Conservation (phyloP, 75 land plant genomes). For the Picea sitchensis region DNA sequence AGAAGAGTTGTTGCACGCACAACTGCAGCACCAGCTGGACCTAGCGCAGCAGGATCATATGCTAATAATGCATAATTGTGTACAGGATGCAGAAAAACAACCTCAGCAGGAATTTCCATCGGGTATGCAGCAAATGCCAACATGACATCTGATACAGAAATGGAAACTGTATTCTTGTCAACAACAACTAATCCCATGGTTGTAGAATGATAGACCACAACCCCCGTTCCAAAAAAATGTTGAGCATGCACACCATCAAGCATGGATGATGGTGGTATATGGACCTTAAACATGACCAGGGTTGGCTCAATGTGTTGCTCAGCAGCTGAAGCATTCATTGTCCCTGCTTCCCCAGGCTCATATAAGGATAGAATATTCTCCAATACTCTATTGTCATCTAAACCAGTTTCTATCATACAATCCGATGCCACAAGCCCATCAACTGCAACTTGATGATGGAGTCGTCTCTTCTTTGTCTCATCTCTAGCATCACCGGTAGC, state of each 20-base stretch:
- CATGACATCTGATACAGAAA: conserved; percentile 70
- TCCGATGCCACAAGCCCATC: conserved; percentile 30
- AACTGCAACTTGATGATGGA: conserved; percentile 40
- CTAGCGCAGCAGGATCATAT: conserved; percentile 25
- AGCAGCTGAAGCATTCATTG: conserved; percentile 21
- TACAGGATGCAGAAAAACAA: too few relatives aligned
- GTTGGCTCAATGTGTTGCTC: conserved; percentile 34
- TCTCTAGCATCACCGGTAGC: conserved; percentile 14
- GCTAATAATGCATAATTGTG: too few relatives aligned
- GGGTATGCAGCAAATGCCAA: too few relatives aligned
- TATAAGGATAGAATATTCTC: conserved; percentile 2
- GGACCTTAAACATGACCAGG: conserved; percentile 46
- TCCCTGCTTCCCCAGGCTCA: background rate
- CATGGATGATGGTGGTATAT: conserved; percentile 41
- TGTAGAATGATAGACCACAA: background rate
- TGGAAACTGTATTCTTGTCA: conserved; percentile 87
- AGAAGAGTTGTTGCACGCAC: conserved; percentile 76
- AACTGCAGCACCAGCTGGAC: conserved; percentile 56
- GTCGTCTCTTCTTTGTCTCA: conserved; percentile 44
- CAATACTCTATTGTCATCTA: conserved; percentile 11
- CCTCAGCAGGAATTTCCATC: too few relatives aligned
- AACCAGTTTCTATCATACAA: conserved; percentile 20
- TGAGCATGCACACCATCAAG: too few relatives aligned
- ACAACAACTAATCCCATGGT: conserved; percentile 77
- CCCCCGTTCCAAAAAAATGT: too few relatives aligned